Evolutionary conservation across 2,329 filamentous ascomycete species (phyloP).

Genomic region (Colletotrichum zoysiae): DNA sequence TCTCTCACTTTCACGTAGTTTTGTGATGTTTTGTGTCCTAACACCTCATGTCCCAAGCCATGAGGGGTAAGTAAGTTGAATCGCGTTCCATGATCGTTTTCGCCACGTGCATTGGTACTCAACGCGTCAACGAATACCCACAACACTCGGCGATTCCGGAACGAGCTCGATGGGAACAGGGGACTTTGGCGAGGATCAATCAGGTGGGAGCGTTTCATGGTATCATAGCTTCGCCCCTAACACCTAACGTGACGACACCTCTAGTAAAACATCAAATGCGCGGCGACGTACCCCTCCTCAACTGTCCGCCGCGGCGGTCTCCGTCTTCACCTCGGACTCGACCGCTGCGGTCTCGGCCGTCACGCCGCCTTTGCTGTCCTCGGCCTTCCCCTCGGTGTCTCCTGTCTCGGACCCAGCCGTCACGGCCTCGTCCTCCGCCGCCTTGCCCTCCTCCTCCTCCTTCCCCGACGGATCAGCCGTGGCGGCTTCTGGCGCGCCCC

Average conservation of each 20-base stretch:
- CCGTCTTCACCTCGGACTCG: background rate
- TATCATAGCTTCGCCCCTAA: conserved; percentile 30
- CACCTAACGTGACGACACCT: background rate
- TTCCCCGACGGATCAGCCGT: background rate
- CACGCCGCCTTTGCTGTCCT: conserved; percentile 1
- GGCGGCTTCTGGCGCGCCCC: conserved; percentile 28
- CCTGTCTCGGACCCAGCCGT: conserved; percentile 22
- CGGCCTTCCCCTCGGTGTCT: conserved; percentile 14
- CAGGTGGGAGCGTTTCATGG: conserved; percentile 29
- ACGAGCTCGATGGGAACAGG: background rate
- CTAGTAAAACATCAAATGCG: background rate
- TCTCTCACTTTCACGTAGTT: background rate
- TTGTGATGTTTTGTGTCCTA: background rate
- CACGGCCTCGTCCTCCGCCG: conserved; percentile 30
- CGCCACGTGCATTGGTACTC: background rate
- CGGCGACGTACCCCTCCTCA: background rate
- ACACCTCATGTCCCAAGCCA: no score
- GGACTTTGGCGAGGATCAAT: background rate
- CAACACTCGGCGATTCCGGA: background rate
- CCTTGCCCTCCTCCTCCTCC: conserved; percentile 16
- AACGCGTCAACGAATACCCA: background rate
- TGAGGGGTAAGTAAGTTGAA: background rate
- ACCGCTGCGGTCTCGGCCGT: background rate
- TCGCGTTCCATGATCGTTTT: background rate
- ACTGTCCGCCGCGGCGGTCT: background rate